Evolutionary conservation across 2,329 filamentous ascomycete genomes (phyloP), one percentile per base, ranked within the genome.

Genomic region (Trichoderma atroviride): DNA sequence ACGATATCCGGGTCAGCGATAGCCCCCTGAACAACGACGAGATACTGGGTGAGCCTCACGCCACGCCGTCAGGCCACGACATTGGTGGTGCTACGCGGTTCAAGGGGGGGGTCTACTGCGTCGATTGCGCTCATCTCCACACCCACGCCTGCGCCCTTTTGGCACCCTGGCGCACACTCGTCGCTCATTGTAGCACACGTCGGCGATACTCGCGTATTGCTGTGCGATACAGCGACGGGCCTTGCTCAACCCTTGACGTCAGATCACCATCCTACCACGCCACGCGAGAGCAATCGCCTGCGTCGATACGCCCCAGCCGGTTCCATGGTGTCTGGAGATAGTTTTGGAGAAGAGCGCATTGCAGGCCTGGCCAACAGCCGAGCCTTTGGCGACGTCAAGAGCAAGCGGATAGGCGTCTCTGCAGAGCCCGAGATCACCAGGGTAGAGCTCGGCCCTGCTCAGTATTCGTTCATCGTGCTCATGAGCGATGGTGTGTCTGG

Each of bases 301-400:
- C 91, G 94, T 56, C 90, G 94, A 60, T 98, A 94, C 78, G 92
- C 94, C 1, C 82, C 83, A 43, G 88, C 92, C 35, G 91, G 85
- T 31, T 86, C 91, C 3, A 95, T 98, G 78, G 91, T 97, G 22
- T 96, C 95, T 29, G 81, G 80, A 0, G 96, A 99, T 81, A 96
- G 93, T 40, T 99, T 99, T 79, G 96, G 96, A 76, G 96, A 99
- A 81, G 94, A 98, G 81, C 93, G 96, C 74, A 96, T 99, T 79
- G 90, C 90, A 16, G 95, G 96, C 0, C 86, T 99, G 0, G 96
- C 96, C 74, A 99, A 99, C 81, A 96, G 93, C 37, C 92, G 96
- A 35, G 87, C 96, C 4, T 98, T 99, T 78, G 96, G 96, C 31
- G 96, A 99, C 82, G 93, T 97, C 81, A 87, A 87, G 40, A 92